Evolutionary conservation across 768 basidiomycete genomes (phyloP).

Genomic region (Albatrellus ellisii): DNA sequence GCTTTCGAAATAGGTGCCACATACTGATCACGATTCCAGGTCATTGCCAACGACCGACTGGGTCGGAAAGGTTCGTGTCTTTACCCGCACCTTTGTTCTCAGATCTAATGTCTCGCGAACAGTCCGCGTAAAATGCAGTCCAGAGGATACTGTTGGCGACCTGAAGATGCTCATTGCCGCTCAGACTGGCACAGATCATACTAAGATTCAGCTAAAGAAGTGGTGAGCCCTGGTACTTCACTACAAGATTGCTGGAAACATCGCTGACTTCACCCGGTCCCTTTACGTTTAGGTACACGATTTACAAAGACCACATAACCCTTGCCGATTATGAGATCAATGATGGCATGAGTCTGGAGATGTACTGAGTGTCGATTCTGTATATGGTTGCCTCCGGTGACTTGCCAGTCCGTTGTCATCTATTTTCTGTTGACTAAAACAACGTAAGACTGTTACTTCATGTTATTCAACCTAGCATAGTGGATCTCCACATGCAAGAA

Average conservation of each 20-base stretch:
- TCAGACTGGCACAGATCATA: slow-evolving; percentile 78
- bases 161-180: slow-evolving; percentile 95
- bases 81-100: neutral
- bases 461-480: too few relatives aligned
- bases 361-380: slow-evolving; percentile 59
- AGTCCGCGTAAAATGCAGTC: slow-evolving; percentile 94
- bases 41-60: slow-evolving; percentile 92
- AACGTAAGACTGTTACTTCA: too few relatives aligned
- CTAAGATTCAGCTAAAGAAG: slow-evolving; percentile 93
- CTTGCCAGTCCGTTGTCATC: too few relatives aligned
- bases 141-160: slow-evolving; percentile 94
- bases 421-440: too few relatives aligned
- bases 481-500: too few relatives aligned
- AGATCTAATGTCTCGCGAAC: slow-evolving; percentile 1
- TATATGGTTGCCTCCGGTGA: too few relatives aligned
- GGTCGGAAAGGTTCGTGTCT: slow-evolving; percentile 74
- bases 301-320: slow-evolving; percentile 94
- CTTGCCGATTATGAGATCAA: slow-evolving; percentile 87
- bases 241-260: too few relatives aligned
- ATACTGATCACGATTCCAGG: slow-evolving; percentile 26
- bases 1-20: neutral
- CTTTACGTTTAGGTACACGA: slow-evolving; percentile 57
- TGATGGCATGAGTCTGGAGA: slow-evolving; percentile 88
- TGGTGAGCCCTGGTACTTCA: slow-evolving; percentile 45
- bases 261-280: neutral